Base-by-base conservation (phyloP, 495 filamentous ascomycete species). In the Aspergillus baeticus region DNA sequence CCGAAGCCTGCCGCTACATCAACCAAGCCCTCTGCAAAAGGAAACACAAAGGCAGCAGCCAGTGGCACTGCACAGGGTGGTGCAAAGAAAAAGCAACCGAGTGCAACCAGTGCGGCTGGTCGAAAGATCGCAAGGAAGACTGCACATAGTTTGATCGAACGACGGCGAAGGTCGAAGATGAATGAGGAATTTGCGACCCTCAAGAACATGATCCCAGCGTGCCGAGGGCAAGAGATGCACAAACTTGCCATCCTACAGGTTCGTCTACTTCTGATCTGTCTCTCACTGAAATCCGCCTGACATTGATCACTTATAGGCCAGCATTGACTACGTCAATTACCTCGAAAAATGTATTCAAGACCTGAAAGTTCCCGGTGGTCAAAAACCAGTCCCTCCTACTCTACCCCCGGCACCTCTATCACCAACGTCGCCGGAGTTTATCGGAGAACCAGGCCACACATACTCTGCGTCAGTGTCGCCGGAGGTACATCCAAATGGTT, bases 231-330 rank as follows among this genome's bases (percentile, higher is more conserved):
- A 56, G 92, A 96, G 64, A 98, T 98, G 94, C 94, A 98, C 72
- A 98, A 98, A 76, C 79, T 98, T 45, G 92, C 91, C 2, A 97
- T 98, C 58, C 77, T 98, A 44, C 91, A 96, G 85, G 94, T 94
- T 71, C 53, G 78, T 70, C 42, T 21, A 18, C 38, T 51, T 33
- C 33, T 46, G 31, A n/a, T 39, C 52, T 1, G 23, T 17, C 13
- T 18, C 49, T 20, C 21, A 36, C 21, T 49, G 5, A 18, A 37
- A 18, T 2, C 31, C 3, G 35, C 29, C 49, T 54, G 37, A 56
- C 33, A 21, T 62, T 52, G n/a, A 41, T 37, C 15, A 1, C 20
- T 34, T 34, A 21, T 51, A 96, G 92, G 89, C 94, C 17, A 95
- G 91, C 59, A 98, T 98, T 62, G 94, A 98, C 62, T 98, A 98